Conservation (phyloP, 208 protist species). For the Trypanosoma congolense region DNA sequence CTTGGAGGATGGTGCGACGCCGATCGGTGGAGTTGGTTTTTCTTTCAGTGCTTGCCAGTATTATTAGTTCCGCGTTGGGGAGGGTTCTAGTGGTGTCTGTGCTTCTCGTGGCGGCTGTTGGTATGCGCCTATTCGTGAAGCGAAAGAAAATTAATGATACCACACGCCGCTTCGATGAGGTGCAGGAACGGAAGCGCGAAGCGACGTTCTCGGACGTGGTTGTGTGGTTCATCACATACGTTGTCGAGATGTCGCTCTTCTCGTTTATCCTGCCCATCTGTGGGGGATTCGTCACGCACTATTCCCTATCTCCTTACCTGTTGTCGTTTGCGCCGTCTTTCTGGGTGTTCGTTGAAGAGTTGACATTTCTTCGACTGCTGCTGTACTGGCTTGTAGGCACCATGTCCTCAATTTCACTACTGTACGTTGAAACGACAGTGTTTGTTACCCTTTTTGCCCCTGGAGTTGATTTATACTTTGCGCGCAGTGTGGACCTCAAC, state of each 20-base stretch:
- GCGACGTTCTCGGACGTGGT: conserved; percentile 30
- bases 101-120: conserved; percentile 10
- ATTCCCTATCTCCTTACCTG: conserved; percentile 50
- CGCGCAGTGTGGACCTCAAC: conserved; percentile 57
- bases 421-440: conserved; percentile 44
- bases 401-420: conserved; percentile 38
- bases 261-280: conserved; percentile 37
- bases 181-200: conserved; percentile 28
- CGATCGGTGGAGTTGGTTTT: conserved; percentile 11
- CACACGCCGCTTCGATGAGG: conserved; percentile 47
- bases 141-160: conserved; percentile 29
- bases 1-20: background rate
- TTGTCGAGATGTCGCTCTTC: conserved; percentile 48
- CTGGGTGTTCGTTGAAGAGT: conserved; percentile 23
- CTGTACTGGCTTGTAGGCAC: conserved; percentile 61
- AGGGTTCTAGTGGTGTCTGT: conserved; percentile 3
- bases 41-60: conserved; percentile 10
- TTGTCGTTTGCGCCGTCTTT: conserved; percentile 31
- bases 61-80: conserved; percentile 12
- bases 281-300: conserved; percentile 56
- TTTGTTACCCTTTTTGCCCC: conserved; percentile 65
- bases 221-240: conserved; percentile 48
- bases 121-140: conserved; percentile 28
- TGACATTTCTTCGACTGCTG: conserved; percentile 36
- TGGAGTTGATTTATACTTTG: conserved; percentile 77